Evolutionary conservation across 2,329 filamentous ascomycete species (phyloP).

Genomic region (Orbilia ellipsospora): DNA sequence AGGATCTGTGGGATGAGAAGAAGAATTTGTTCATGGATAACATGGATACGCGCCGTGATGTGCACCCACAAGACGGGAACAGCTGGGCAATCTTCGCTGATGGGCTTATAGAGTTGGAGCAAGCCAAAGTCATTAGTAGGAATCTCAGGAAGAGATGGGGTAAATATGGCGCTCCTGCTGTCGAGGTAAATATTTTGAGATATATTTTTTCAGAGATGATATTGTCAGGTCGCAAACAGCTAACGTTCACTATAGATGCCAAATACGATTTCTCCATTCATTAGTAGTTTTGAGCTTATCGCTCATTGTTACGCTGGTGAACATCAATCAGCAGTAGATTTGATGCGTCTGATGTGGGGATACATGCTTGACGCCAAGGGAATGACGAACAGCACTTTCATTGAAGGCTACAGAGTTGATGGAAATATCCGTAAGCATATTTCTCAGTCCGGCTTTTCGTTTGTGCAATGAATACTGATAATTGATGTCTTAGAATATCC

Average conservation of each 20-base stretch:
- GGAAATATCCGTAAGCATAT: constrained; percentile 59
- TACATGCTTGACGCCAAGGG: constrained; percentile 63
- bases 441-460: not conserved
- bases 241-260: constrained; percentile 43
- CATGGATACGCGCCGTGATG: constrained; percentile 63
- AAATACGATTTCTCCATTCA: constrained; percentile 64
- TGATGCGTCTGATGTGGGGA: constrained; percentile 61
- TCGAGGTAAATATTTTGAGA: constrained; percentile 60
- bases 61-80: constrained; percentile 73
- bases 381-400: constrained; percentile 64
- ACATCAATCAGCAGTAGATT: constrained; percentile 63
- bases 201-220: not conserved
- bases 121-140: constrained; percentile 47
- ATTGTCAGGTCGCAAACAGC: not conserved
- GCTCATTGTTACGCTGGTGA: constrained; percentile 63
- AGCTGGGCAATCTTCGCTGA: constrained; percentile 65
- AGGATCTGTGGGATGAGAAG: constrained; percentile 65
- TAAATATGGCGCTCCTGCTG: constrained; percentile 65
- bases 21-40: constrained; percentile 70
- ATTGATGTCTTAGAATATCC: constrained; percentile 59
- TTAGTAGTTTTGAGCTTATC: constrained; percentile 64
- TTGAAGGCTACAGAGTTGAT: constrained; percentile 64
- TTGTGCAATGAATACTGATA: not conserved
- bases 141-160: constrained; percentile 64
- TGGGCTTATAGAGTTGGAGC: constrained; percentile 6